Conservation (phyloP, 768 basidiomycete genomes). For the Tephrocybe sp. region DNA sequence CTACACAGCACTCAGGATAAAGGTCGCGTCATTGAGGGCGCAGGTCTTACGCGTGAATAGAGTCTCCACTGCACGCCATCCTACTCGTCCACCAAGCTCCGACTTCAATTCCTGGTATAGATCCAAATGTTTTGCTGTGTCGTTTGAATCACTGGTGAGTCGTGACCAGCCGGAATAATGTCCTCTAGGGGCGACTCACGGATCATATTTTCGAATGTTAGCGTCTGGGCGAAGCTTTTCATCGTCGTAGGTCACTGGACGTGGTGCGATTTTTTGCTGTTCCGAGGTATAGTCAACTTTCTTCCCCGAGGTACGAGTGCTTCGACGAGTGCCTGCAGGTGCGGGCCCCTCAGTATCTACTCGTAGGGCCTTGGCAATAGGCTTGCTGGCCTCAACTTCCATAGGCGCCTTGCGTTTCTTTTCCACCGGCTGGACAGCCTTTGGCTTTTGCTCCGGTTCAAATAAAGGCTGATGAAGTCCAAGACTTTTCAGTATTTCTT, state of each 20-base stretch:
- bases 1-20: conserved; percentile 35
- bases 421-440: conserved; percentile 22
- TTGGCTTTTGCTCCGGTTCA: conserved; percentile 46
- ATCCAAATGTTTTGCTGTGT: conserved; percentile 72
- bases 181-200: conserved; percentile 40
- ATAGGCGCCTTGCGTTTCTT: conserved; percentile 44
- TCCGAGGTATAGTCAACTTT: conserved; percentile 54
- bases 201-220: conserved; percentile 42
- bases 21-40: conserved; percentile 4
- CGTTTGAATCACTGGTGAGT: neutral
- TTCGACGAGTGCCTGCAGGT: conserved; percentile 51
- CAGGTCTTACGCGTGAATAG: conserved; percentile 79
- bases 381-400: conserved; percentile 20
- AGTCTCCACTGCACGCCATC: conserved; percentile 68
- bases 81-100: conserved; percentile 85
- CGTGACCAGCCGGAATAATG: neutral
- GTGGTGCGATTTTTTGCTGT: conserved; percentile 29
- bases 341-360: conserved; percentile 13
- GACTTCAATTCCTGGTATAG: conserved; percentile 76
- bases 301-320: conserved; percentile 64
- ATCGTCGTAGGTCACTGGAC: conserved; percentile 36
- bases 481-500: conserved; percentile 37
- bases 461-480: conserved; percentile 47
- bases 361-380: conserved; percentile 30
- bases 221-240: conserved; percentile 37